Evolutionary conservation across 2,329 filamentous ascomycete genomes (phyloP), one percentile per base, ranked within the genome.

Genomic region (Talaromyces atroroseus): DNA sequence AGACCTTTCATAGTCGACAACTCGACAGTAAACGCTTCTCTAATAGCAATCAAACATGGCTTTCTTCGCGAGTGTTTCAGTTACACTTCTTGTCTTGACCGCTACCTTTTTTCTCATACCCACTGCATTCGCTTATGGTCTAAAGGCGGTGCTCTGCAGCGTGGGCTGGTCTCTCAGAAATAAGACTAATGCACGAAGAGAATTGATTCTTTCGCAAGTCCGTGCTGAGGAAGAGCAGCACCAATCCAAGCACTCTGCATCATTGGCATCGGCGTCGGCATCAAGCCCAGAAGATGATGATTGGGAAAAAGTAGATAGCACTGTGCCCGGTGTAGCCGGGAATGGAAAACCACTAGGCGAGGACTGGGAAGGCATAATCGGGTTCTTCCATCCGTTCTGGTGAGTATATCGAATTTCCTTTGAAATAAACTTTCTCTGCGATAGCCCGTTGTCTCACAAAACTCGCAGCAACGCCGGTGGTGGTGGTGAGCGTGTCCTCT

Each of bases 331-430:
- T 40, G 73, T 69, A 49, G 74, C 75, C 23, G 68, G 70, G 49
- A 78, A 76, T 61, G 77, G 71, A 47, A 73, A 69, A 24, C 71
- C 68, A 57, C 67, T 70, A 11, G 77, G 80, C 58, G 77, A 81
- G 62, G 80, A 87, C 47, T 96, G 89, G 89, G 80, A 86, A 60
- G 92, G 92, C 32, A 85, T 96, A 53, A 84, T 97, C 60, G 94
- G 90, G 48, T 97, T 99, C 80, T 96, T 99, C 70, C 94, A 99
- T 72, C 94, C 94, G 1, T 99, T 96, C 72, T 97, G 94, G 89
- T 92, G 78, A 61, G 38, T 34, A 8, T 18, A 23, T 18, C n/a
- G 3, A 44, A 36, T 8, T 8, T 42, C 20, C 12, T 3, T 12
- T 23, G 21, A 5, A 14, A 44, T 16, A 14, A 5, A 11, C 29